A percentile compares a stretch with the other conserved stretches of the same genome.
Evolutionary conservation across 148 eudicot species (phyloP).

Genomic region (Persicaria maculosa): DNA sequence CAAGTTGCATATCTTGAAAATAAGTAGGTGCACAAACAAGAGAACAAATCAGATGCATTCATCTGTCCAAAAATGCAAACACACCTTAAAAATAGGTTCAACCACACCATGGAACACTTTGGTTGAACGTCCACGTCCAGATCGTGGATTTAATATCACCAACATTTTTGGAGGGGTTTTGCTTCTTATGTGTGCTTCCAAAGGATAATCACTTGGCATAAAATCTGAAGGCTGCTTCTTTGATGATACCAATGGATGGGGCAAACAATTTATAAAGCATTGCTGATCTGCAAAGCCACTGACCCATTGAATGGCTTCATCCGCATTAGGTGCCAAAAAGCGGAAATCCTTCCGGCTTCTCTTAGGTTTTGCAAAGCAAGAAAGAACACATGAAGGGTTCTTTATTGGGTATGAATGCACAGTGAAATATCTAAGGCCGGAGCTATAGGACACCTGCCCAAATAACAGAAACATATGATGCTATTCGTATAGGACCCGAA

Average conservation of each 20-base stretch:
- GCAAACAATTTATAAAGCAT: slow-evolving; percentile 80
- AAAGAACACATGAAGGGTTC: slow-evolving; percentile 38
- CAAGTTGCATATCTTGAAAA: neutral
- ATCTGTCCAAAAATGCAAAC: slow-evolving; percentile 10
- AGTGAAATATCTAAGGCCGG: slow-evolving; percentile 81
- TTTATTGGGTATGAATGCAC: slow-evolving; percentile 77
- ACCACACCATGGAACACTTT: slow-evolving; percentile 80
- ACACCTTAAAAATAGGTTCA: slow-evolving; percentile 95
- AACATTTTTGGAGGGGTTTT: slow-evolving; percentile 88
- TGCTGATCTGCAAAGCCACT: slow-evolving; percentile 94
- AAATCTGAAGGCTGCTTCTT: slow-evolving; percentile 71
- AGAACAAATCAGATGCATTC: neutral
- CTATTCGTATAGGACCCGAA: neutral
- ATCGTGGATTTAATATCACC: slow-evolving; percentile 87
- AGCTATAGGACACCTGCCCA: slow-evolving; percentile 68
- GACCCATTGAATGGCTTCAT: slow-evolving; percentile 93
- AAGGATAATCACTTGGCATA: slow-evolving; percentile 48
- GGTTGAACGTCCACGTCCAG: slow-evolving; percentile 93
- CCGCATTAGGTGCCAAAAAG: slow-evolving; percentile 69
- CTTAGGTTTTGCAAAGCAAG: slow-evolving; percentile 55
- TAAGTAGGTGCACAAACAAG: neutral
- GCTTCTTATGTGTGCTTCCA: slow-evolving; percentile 61
- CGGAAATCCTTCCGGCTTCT: slow-evolving; percentile 82
- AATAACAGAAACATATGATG: slow-evolving; percentile 3
- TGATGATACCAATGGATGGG: slow-evolving; percentile 81